These are phyloP conservation scores for Sphagnum contortum DNA, from an alignment of 225 moss, liverwort and hornwort genomes.

Conservation along the genomic window DNA sequence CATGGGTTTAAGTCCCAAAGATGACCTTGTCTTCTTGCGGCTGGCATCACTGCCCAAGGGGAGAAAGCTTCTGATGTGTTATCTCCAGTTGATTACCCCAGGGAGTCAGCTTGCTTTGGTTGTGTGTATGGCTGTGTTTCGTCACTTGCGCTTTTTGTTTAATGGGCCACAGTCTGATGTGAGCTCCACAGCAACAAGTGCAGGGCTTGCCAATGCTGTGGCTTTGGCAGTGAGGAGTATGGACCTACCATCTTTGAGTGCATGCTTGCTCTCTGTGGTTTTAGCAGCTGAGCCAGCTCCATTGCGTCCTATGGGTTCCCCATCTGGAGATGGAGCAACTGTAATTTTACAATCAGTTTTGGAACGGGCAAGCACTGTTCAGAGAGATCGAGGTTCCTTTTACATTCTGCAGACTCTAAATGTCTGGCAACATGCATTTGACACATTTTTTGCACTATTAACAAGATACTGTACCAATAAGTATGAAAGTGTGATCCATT, in stretches of 20 bases:
- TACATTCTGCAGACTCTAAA: constrained; percentile 60
- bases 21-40: constrained; percentile 81
- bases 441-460: constrained; percentile 83
- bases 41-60: constrained; percentile 81
- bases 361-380: constrained; percentile 68
- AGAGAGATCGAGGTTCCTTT: constrained; percentile 54
- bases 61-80: constrained; percentile 74
- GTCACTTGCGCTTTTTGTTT: constrained; percentile 82
- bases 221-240: constrained; percentile 57
- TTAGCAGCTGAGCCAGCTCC: constrained; percentile 80
- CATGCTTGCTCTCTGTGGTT: constrained; percentile 76
- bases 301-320: constrained; percentile 76
- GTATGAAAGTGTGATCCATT: constrained; percentile 95
- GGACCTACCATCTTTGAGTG: constrained; percentile 80
- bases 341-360: constrained; percentile 75
- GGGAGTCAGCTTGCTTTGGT: constrained; percentile 79
- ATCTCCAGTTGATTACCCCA: constrained; percentile 64
- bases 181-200: constrained; percentile 44
- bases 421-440: constrained; percentile 90
- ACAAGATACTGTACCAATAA: constrained; percentile 97
- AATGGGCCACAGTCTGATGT: constrained; percentile 75
- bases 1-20: constrained; percentile 43
- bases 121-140: constrained; percentile 77
- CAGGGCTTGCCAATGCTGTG: constrained; percentile 68
- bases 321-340: constrained; percentile 85